These are phyloP conservation scores for Bretziella fagacearum DNA, from an alignment of 2,329 filamentous ascomycete species.

Conservation along the genomic window DNA sequence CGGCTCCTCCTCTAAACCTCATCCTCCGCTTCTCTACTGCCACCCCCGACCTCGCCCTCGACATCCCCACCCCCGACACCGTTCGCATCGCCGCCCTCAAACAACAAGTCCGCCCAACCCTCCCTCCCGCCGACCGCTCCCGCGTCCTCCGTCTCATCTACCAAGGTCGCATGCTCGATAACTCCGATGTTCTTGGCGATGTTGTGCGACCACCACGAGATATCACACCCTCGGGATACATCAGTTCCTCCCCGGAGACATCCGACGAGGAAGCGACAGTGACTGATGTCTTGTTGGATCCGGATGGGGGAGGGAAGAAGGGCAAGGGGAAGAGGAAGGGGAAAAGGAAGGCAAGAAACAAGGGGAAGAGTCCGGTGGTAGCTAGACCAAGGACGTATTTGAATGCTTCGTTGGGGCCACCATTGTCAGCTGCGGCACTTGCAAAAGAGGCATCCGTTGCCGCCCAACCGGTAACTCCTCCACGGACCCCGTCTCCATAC, in stretches of 20 bases:
- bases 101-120: constrained; percentile 57
- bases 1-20: constrained; percentile 43
- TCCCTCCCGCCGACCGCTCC: constrained; percentile 43
- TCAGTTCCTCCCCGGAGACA: background rate
- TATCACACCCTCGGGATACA: background rate
- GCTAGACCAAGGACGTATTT: constrained; percentile 4
- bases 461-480: background rate
- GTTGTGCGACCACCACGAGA: constrained; percentile 31
- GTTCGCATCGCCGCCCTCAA: constrained; percentile 69
- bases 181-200: constrained; percentile 48
- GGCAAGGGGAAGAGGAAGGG: background rate
- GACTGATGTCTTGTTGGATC: background rate
- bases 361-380: background rate
- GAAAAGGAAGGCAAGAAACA: too few relatives aligned
- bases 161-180: constrained; percentile 69
- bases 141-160: constrained; percentile 78
- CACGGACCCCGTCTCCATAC: background rate
- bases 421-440: background rate
- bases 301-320: background rate
- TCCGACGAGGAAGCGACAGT: background rate
- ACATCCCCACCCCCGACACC: constrained; percentile 48
- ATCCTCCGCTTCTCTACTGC: constrained; percentile 83
- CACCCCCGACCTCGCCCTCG: constrained; percentile 58
- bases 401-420: constrained; percentile 2
- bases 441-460: background rate